phyloP scores from a whole-genome alignment of 2,329 filamentous ascomycete species.

The Pseudogymnoascus sp. region DNA sequence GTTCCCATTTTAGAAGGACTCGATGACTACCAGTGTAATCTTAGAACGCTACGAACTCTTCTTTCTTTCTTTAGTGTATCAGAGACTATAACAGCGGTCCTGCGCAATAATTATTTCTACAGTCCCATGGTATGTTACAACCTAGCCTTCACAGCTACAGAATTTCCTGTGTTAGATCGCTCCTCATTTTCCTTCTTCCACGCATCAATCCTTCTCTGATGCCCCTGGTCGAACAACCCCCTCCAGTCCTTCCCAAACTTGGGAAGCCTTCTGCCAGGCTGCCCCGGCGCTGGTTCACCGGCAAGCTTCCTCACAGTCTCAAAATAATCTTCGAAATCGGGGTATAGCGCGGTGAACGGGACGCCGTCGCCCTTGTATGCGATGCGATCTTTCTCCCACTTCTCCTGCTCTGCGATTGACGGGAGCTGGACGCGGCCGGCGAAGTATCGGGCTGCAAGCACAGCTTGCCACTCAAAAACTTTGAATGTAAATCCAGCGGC shows the following conservation, averaged over 20 bases:
- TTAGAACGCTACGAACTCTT: no score
- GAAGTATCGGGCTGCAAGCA: slow-evolving; percentile 51
- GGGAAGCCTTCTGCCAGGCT: slow-evolving; percentile 24
- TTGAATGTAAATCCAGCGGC: slow-evolving; percentile 57
- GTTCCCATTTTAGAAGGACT: no score
- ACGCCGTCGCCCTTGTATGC: slow-evolving; percentile 47
- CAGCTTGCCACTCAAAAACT: slow-evolving; percentile 62
- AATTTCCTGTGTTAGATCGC: not conserved
- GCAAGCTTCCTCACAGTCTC: slow-evolving; percentile 46
- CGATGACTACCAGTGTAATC: no score
- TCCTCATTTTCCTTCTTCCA: slow-evolving; percentile 46
- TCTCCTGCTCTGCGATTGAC: slow-evolving; percentile 38
- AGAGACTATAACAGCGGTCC: not conserved
- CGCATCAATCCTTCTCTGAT: slow-evolving; percentile 50
- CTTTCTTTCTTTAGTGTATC: not conserved
- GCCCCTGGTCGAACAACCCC: slow-evolving; percentile 45
- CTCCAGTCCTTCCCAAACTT: slow-evolving; percentile 41
- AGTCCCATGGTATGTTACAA: not conserved
- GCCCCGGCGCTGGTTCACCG: slow-evolving; percentile 32
- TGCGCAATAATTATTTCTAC: not conserved
- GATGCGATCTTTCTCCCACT: slow-evolving; percentile 53
- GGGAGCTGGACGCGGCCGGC: slow-evolving; percentile 49
- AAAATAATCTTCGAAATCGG: slow-evolving; percentile 60
- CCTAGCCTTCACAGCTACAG: not conserved
- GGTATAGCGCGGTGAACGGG: slow-evolving; percentile 46